Percentiles rank a stretch among this genome's conserved stretches.
Evolutionary conservation across 768 basidiomycete species (phyloP).

Genomic region (Boletus sensibilis): DNA sequence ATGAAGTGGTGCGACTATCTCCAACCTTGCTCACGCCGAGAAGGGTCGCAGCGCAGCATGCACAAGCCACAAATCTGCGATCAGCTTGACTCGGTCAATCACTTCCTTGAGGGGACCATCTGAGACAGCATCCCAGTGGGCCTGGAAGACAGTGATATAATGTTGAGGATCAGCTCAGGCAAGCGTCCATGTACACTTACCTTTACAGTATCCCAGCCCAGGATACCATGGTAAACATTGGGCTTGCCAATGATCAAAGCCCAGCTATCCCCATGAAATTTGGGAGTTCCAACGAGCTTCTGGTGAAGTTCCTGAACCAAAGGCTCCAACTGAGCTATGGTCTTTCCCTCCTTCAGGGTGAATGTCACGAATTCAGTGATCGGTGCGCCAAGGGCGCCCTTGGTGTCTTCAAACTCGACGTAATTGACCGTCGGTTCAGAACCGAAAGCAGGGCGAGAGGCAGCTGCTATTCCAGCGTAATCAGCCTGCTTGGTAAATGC

Average conservation of each 20-base stretch:
- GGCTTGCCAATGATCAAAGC: constrained; percentile 19
- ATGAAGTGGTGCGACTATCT: not conserved
- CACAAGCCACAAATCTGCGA: constrained; percentile 33
- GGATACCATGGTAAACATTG: constrained; percentile 27
- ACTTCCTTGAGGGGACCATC: constrained; percentile 27
- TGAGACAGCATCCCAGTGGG: constrained; percentile 35
- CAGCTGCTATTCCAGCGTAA: constrained; percentile 1
- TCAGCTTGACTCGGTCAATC: constrained; percentile 26
- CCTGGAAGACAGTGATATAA: constrained; percentile 21
- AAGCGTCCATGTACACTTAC: constrained; percentile 16
- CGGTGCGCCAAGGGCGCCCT: constrained; percentile 23
- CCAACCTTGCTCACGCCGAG: constrained; percentile 1
- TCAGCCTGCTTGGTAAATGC: constrained; percentile 9
- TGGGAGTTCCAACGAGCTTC: constrained; percentile 18
- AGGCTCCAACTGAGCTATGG: constrained; percentile 18
- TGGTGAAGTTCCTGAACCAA: constrained; percentile 25
- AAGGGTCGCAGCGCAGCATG: constrained; percentile 26
- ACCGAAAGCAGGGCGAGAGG: constrained; percentile 16
- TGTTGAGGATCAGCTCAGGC: not conserved
- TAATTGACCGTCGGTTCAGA: constrained; percentile 16
- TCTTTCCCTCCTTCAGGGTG: constrained; percentile 25
- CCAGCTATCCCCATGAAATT: constrained; percentile 33
- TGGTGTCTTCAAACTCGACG: constrained; percentile 24
- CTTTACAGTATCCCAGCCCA: constrained; percentile 39
- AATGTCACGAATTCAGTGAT: constrained; percentile 37